Percentiles rank a stretch among this genome's conserved stretches.
Evolutionary conservation across 1,284 basidiomycete species (phyloP).

Genomic region (Cryptococcus hybrid): DNA sequence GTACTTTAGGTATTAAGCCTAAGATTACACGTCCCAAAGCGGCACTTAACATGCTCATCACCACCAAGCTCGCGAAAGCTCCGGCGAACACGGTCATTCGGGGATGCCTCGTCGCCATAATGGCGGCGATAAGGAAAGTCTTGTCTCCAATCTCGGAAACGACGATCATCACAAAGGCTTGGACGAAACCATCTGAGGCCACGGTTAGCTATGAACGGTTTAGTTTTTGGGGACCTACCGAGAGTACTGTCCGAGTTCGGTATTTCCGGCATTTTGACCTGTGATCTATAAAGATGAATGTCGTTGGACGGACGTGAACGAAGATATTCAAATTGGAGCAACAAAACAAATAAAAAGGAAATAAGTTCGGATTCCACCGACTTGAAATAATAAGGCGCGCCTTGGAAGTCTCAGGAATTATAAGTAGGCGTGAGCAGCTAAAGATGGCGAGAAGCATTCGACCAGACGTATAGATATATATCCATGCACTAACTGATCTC

Average conservation of each 20-base stretch:
- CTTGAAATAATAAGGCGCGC: background rate
- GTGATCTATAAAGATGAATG: background rate
- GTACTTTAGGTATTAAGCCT: slow-evolving; percentile 68
- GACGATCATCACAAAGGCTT: slow-evolving; percentile 83
- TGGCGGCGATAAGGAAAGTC: slow-evolving; percentile 95
- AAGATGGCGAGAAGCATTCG: too few species aligned
- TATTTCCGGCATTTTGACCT: slow-evolving; percentile 7
- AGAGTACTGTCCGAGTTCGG: slow-evolving; percentile 1
- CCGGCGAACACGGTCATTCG: slow-evolving; percentile 83
- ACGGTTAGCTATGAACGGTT: background rate
- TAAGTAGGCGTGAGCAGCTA: too few species aligned
- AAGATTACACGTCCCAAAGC: slow-evolving; percentile 82
- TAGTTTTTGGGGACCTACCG: slow-evolving; percentile 2
- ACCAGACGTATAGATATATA: too few species aligned
- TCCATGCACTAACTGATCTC: too few species aligned
- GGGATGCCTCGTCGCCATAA: slow-evolving; percentile 93
- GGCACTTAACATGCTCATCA: slow-evolving; percentile 92
- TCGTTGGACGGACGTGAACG: background rate
- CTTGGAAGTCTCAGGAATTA: too few species aligned
- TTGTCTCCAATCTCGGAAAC: slow-evolving; percentile 92
- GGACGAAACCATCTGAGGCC: slow-evolving; percentile 58
- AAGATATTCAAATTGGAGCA: background rate
- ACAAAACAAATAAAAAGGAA: background rate
- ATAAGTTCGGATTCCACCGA: background rate
- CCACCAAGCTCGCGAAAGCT: slow-evolving; percentile 78